Conservation (phyloP, 805 yeast genomes). For the Pichia rugopelliculosa region DNA sequence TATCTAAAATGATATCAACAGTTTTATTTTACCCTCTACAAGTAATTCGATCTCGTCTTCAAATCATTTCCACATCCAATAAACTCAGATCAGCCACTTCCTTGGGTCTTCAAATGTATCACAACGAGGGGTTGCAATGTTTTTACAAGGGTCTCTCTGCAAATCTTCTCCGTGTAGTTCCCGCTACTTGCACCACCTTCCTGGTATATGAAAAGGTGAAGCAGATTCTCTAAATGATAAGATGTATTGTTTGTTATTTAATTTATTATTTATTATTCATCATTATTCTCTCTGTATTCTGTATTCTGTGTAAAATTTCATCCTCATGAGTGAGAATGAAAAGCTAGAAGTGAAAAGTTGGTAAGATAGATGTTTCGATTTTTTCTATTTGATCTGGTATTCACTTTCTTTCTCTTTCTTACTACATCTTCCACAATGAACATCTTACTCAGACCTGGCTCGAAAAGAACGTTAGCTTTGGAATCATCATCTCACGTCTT, state of each 20-base stretch:
- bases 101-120: conserved; percentile 28
- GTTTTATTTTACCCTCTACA: conserved; percentile 75
- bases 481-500: conserved; percentile 38
- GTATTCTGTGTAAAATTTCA: background rate
- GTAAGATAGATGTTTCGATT: background rate
- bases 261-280: too few relatives aligned
- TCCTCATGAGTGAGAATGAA: background rate
- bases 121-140: conserved; percentile 51
- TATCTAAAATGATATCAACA: conserved; percentile 63
- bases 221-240: conserved; percentile 7
- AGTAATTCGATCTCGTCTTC: conserved; percentile 70
- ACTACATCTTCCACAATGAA: conserved; percentile 1
- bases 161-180: conserved; percentile 74
- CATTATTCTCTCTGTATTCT: background rate
- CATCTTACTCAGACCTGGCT: conserved; percentile 1
- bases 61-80: conserved; percentile 33
- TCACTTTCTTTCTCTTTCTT: too few relatives aligned
- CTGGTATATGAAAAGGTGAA: conserved; percentile 67
- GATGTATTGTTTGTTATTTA: too few relatives aligned
- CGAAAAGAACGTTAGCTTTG: conserved; percentile 33
- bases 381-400: background rate
- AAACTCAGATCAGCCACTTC: background rate
- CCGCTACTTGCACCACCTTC: conserved; percentile 90
- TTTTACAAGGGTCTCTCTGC: conserved; percentile 81
- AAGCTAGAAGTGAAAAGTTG: background rate